A percentile compares a stretch with the other conserved stretches of the same genome.
Conservation (phyloP, 495 filamentous ascomycete genomes). For the Venustampulla echinocandica region DNA sequence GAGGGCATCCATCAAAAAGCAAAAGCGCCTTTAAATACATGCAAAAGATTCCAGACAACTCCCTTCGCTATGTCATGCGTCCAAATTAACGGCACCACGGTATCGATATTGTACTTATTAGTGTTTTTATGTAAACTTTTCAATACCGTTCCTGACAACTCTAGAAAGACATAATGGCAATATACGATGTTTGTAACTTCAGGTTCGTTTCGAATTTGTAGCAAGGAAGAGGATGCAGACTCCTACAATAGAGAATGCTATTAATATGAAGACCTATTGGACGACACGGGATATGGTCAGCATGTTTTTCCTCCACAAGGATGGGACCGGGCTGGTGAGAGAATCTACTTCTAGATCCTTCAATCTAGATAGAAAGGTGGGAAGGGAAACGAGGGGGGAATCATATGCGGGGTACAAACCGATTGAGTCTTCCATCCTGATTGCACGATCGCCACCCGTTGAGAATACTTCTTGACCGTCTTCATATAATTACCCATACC, state of each 20-base stretch:
- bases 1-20: too few species aligned
- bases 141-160: too few species aligned
- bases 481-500: conserved; percentile 83
- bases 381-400: not conserved
- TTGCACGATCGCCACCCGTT: conserved; percentile 76
- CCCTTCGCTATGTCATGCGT: too few species aligned
- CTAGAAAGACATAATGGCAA: too few species aligned
- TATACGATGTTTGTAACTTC: too few species aligned
- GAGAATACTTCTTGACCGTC: conserved; percentile 77
- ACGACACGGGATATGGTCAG: not conserved
- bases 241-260: conserved; percentile 72
- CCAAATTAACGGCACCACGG: too few species aligned
- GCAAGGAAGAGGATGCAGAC: conserved; percentile 52
- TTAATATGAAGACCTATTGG: conserved; percentile 61
- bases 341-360: not conserved
- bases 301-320: not conserved
- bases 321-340: not conserved
- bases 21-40: too few species aligned
- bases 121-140: too few species aligned
- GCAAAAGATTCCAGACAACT: too few species aligned
- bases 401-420: conserved; percentile 36
- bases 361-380: not conserved
- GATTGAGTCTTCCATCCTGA: conserved; percentile 87
- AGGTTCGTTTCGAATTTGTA: conserved; percentile 21
- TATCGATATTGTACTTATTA: too few species aligned